Percentiles rank a stretch among this genome's conserved stretches.
phyloP scores from a whole-genome alignment of 225 moss, liverwort and hornwort species.

The Polytrichum formosum region DNA sequence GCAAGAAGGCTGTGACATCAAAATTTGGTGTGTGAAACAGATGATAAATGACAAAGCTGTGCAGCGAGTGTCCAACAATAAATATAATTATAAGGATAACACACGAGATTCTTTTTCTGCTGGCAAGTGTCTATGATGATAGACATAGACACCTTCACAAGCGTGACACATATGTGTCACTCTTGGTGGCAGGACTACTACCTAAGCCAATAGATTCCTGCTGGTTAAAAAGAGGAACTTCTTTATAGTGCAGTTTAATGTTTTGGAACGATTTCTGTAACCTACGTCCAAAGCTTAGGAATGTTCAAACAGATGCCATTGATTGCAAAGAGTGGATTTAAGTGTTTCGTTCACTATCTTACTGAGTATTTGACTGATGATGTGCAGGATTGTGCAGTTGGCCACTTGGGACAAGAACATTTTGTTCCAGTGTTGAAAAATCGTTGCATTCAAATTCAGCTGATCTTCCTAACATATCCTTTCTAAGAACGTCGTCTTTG shows the following conservation, averaged over 20 bases:
- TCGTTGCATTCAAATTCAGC: neutral
- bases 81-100: too few species aligned
- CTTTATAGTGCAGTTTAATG: too few species aligned
- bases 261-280: too few species aligned
- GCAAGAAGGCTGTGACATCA: neutral
- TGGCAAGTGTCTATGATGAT: neutral
- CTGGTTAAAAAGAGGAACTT: too few species aligned
- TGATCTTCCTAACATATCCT: constrained; percentile 8
- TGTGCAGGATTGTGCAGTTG: neutral
- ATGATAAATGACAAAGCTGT: too few species aligned
- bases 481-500: neutral
- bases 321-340: too few species aligned
- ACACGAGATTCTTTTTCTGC: too few species aligned
- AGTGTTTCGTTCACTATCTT: neutral
- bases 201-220: too few species aligned
- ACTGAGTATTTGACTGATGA: neutral
- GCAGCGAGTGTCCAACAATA: too few species aligned
- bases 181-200: neutral
- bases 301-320: too few species aligned
- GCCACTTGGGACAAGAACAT: neutral
- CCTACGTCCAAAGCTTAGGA: too few species aligned
- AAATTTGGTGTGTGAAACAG: too few species aligned
- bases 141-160: neutral
- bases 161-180: neutral
- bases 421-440: neutral